Conservation (phyloP, 306 rosid species). For the Ziziphus jujuba region DNA sequence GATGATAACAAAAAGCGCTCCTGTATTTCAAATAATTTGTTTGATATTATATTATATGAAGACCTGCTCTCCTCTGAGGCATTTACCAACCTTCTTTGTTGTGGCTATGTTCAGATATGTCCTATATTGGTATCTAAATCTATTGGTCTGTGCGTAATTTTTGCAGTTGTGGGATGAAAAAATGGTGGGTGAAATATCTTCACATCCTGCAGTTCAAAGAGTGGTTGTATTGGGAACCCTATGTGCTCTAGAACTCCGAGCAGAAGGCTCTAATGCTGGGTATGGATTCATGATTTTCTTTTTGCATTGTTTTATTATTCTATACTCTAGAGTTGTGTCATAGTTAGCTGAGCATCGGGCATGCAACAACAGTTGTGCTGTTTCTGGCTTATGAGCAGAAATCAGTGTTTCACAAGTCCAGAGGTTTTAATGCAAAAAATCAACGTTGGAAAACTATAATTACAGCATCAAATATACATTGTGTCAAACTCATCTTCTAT, state of each 20-base stretch:
- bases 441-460: too few species aligned
- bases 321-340: not conserved
- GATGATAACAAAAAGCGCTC: too few species aligned
- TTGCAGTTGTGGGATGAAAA: slow-evolving; percentile 85
- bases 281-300: slow-evolving; percentile 29
- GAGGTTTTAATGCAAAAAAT: too few species aligned
- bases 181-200: slow-evolving; percentile 63
- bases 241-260: slow-evolving; percentile 81
- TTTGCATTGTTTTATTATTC: slow-evolving; percentile 6
- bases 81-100: not conserved
- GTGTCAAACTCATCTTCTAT: too few species aligned
- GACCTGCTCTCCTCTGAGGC: not conserved
- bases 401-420: too few species aligned
- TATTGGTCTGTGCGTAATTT: slow-evolving; percentile 4
- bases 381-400: too few species aligned
- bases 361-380: too few species aligned
- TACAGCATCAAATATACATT: too few species aligned
- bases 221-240: slow-evolving; percentile 81
- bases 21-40: too few species aligned
- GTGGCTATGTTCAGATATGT: slow-evolving; percentile 3
- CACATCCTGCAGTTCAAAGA: slow-evolving; percentile 72
- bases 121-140: slow-evolving; percentile 2
- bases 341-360: too few species aligned
- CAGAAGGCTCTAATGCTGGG: slow-evolving; percentile 81
- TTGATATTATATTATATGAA: not conserved